Percentiles rank a stretch among this genome's conserved stretches.
phyloP scores from a whole-genome alignment of 1,139 yeast species.

The Debaryomyces udenii region DNA sequence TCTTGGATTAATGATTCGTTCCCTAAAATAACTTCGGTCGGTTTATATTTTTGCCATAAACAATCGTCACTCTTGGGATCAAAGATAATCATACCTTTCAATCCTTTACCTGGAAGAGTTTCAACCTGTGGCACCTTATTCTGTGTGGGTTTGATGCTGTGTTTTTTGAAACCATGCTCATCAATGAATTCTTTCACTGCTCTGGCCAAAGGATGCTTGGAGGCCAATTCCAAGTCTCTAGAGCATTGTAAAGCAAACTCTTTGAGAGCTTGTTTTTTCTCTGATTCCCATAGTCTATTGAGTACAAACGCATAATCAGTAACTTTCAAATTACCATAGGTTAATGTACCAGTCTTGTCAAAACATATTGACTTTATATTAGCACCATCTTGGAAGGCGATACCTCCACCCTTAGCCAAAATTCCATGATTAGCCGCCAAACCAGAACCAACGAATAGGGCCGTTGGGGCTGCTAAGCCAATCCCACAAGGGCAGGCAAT shows the following conservation, averaged over 20 bases:
- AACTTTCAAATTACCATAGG: constrained; percentile 63
- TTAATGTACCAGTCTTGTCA: constrained; percentile 80
- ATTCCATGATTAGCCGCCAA: constrained; percentile 63
- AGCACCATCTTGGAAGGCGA: constrained; percentile 79
- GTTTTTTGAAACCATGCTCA: constrained; percentile 17
- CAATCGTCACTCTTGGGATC: constrained; percentile 21
- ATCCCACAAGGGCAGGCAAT: constrained; percentile 54
- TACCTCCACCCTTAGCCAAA: constrained; percentile 79
- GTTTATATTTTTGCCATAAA: constrained; percentile 33
- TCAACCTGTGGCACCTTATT: constrained; percentile 52
- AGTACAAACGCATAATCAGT: constrained; percentile 46
- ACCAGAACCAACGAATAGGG: constrained; percentile 50
- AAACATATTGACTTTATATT: constrained; percentile 66
- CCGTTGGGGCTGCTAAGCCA: constrained; percentile 53
- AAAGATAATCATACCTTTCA: constrained; percentile 44
- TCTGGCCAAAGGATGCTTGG: constrained; percentile 70
- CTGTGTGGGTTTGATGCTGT: constrained; percentile 25
- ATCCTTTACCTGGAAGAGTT: constrained; percentile 62
- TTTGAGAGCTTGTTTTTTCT: constrained; percentile 19
- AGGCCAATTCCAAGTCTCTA: constrained; percentile 63
- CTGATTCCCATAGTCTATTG: constrained; percentile 15
- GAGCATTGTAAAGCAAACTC: constrained; percentile 49
- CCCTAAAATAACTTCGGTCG: constrained; percentile 57
- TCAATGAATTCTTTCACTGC: constrained; percentile 55
- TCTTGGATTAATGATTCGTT: constrained; percentile 62